Percentiles rank a stretch among this genome's conserved stretches.
These are phyloP conservation scores for Elsinoe ampelina DNA, from an alignment of 2,329 filamentous ascomycete genomes.

Conservation along the genomic window DNA sequence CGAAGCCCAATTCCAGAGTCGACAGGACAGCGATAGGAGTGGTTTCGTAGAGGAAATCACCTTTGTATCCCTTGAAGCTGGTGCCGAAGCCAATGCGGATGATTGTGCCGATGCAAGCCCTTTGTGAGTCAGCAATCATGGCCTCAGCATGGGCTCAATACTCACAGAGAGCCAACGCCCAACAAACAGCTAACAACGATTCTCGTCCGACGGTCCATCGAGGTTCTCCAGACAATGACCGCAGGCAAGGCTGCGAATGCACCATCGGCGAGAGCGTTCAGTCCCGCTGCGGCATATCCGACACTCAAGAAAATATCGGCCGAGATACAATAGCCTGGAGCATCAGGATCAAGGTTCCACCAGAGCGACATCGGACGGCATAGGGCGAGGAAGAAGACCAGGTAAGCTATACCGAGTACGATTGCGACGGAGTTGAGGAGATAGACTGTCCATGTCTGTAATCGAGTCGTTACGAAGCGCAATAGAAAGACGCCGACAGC, in stretches of 20 bases:
- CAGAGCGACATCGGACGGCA: slow-evolving; percentile 45
- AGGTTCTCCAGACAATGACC: slow-evolving; percentile 33
- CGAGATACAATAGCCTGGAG: slow-evolving; percentile 35
- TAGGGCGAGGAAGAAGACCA: slow-evolving; percentile 44
- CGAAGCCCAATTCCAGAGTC: slow-evolving; percentile 25
- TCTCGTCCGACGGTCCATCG: slow-evolving; percentile 32
- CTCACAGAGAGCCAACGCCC: slow-evolving; percentile 29
- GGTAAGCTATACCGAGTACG: slow-evolving; percentile 39
- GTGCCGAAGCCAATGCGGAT: neutral
- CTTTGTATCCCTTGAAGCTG: slow-evolving; percentile 11
- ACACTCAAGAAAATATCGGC: slow-evolving; percentile 39
- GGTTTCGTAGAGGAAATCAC: slow-evolving; percentile 21
- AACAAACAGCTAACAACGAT: slow-evolving; percentile 31
- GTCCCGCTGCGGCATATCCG: slow-evolving; percentile 23
- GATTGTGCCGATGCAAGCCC: slow-evolving; percentile 6
- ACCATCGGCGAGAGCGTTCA: slow-evolving; percentile 35
- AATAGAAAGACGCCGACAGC: slow-evolving; percentile 47
- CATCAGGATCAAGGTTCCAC: slow-evolving; percentile 36
- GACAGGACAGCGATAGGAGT: slow-evolving; percentile 24
- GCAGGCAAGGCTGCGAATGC: slow-evolving; percentile 33
- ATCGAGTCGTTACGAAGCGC: slow-evolving; percentile 38
- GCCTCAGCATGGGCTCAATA: neutral
- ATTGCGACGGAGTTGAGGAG: slow-evolving; percentile 36
- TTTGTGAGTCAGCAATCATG: neutral
- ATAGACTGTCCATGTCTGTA: slow-evolving; percentile 40